Evolutionary conservation across 305 asterid species (phyloP), one percentile per base, ranked within the genome.

Genomic region (Vinca major): DNA sequence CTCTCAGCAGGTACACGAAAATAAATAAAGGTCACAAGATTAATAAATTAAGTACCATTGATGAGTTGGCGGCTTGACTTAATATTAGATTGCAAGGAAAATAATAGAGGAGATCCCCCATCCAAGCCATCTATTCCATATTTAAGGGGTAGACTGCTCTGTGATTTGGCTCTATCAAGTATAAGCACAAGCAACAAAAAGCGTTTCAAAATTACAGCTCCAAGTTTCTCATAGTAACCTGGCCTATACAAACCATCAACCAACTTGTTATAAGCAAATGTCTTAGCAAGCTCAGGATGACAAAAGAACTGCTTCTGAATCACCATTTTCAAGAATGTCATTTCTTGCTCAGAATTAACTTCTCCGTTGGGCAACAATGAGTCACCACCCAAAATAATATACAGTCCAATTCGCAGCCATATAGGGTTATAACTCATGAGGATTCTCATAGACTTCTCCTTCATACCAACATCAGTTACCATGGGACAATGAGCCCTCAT

Each of bases 171-270:
- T 85, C 86, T 82, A 67, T 94, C 99, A 66, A 94, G 83, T 66
- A 88, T 70, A 64, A 94, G 85, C 68, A 84, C 96, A 70, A 94
- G 98, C 82, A 94, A 80, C 78, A 94, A 72, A 78, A 94, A 84
- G 75, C 97, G 89, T 85, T 91, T 94, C 88, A 91, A 83, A 65
- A 94, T 84, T 67, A 91, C 91, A 74, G 81, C 86, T 68, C 99
- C 98, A 61, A 94, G 77, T 81, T 88, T 88, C 74, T 94, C 99
- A 73, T 87, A 94, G 83, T 94, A 94, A 52, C 97, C 99, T 2
- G 96, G 97, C 71, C 99, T 85, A 78, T 87, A 94, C 75, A 94
- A 82, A n/a, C 99, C 99, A 74, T 94, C 97, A 67, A 94, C 97
- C 83, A 78, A 74, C 81, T 84, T 94, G 86, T 91, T 94, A 65